Conservation (phyloP, 768 basidiomycete species). For the Pleurotus tuber-regium region DNA sequence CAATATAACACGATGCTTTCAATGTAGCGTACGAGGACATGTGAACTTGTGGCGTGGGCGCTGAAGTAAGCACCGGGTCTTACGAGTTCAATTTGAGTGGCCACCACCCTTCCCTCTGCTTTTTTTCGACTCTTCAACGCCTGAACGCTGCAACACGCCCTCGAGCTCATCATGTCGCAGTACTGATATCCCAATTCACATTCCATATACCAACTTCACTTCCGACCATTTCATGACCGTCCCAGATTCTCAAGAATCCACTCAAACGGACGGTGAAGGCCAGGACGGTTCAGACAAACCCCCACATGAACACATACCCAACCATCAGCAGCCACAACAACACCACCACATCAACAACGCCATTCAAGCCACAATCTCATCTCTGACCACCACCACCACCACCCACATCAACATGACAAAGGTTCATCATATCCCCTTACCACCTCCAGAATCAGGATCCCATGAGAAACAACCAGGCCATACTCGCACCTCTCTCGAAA, state of each 20-base stretch:
- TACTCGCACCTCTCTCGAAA: constrained; percentile 43
- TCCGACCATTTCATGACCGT: constrained; percentile 38
- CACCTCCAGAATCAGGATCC: constrained; percentile 46
- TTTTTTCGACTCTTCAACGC: neutral
- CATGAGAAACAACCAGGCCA: constrained; percentile 51
- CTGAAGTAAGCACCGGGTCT: constrained; percentile 1
- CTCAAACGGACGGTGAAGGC: constrained; percentile 54
- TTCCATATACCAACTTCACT: constrained; percentile 27
- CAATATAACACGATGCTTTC: too few relatives aligned
- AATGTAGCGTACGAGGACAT: too few relatives aligned
- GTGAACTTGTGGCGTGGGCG: neutral
- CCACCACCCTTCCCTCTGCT: neutral
- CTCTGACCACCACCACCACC: constrained; percentile 20
- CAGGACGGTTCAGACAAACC: constrained; percentile 62
- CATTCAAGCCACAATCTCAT: constrained; percentile 15
- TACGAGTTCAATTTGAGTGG: neutral
- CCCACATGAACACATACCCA: constrained; percentile 35
- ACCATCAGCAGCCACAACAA: constrained; percentile 20
- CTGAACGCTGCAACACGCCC: neutral
- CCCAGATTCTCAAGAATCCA: constrained; percentile 46
- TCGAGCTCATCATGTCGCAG: constrained; percentile 11
- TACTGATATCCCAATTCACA: constrained; percentile 16
- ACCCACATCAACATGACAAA: constrained; percentile 17
- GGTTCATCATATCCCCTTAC: constrained; percentile 38
- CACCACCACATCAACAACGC: constrained; percentile 14